Conservation (phyloP, 306 rosid species). For the Lathyrus sativus region DNA sequence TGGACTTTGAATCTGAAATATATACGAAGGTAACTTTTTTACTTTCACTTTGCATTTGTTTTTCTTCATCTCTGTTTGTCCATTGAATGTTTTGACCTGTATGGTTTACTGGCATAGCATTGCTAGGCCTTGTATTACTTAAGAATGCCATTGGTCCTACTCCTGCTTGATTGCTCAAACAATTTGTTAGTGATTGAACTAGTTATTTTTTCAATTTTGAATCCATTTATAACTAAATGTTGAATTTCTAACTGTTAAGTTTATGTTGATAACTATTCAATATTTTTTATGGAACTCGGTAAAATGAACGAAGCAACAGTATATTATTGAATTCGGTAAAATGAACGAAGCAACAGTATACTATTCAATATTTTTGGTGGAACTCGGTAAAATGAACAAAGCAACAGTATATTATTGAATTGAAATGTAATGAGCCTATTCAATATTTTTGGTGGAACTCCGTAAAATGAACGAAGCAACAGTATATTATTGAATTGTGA, state of each 20-base stretch:
- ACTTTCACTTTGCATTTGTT: constrained; percentile 21
- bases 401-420: too few relatives aligned
- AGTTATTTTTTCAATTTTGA: background rate
- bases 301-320: too few relatives aligned
- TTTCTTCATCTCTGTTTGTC: constrained; percentile 16
- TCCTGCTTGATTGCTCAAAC: constrained; percentile 8
- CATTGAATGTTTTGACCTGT: constrained; percentile 18
- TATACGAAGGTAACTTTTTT: constrained; percentile 65
- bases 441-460: background rate
- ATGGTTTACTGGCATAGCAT: constrained; percentile 25
- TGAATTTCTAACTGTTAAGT: background rate
- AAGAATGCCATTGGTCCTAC: constrained; percentile 2
- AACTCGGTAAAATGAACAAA: too few relatives aligned
- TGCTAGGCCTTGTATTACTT: constrained; percentile 1
- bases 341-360: too few relatives aligned
- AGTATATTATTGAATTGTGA: too few relatives aligned
- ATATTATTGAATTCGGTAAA: too few relatives aligned
- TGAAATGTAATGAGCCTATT: background rate
- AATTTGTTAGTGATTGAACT: constrained; percentile 20
- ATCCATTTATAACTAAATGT: background rate
- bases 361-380: too few relatives aligned
- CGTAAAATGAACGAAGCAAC: too few relatives aligned
- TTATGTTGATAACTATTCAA: background rate
- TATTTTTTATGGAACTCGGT: too few relatives aligned
- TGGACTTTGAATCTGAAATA: constrained; percentile 73